These are phyloP conservation scores for Nidularia sp. DNA, from an alignment of 768 basidiomycete species.

Conservation along the genomic window DNA sequence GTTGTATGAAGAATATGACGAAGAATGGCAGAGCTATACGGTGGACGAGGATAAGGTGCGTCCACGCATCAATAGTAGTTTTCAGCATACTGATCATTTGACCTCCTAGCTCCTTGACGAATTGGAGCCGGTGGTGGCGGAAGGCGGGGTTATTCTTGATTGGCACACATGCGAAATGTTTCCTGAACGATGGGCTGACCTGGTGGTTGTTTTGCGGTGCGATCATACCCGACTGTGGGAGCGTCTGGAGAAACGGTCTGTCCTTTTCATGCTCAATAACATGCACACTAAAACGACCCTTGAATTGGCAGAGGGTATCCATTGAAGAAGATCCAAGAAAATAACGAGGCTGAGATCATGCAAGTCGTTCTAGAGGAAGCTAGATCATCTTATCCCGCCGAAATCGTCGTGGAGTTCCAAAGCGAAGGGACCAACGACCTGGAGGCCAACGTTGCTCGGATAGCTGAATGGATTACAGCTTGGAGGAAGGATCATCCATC, in stretches of 20 bases:
- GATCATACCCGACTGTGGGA: constrained; percentile 87
- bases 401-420: constrained; percentile 81
- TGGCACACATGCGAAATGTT: constrained; percentile 95
- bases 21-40: constrained; percentile 92
- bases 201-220: constrained; percentile 90
- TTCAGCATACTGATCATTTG: constrained; percentile 5
- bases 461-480: constrained; percentile 80
- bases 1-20: constrained; percentile 81
- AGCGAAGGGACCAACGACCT: constrained; percentile 79
- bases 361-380: constrained; percentile 88
- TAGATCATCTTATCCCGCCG: constrained; percentile 74
- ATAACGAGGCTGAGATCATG: constrained; percentile 99
- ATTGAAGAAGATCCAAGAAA: constrained; percentile 94
- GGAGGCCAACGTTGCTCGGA: constrained; percentile 81
- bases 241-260: constrained; percentile 84
- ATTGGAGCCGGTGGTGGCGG: constrained; percentile 65
- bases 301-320: constrained; percentile 63
- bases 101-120: constrained; percentile 77
- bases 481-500: constrained; percentile 52
- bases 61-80: constrained; percentile 1
- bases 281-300: constrained; percentile 1
- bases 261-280: constrained; percentile 1
- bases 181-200: constrained; percentile 95
- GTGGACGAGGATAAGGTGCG: constrained; percentile 95
- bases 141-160: constrained; percentile 83